phyloP scores from a whole-genome alignment of 2,329 filamentous ascomycete genomes.

The Teratosphaeria pseudoeucalypti region DNA sequence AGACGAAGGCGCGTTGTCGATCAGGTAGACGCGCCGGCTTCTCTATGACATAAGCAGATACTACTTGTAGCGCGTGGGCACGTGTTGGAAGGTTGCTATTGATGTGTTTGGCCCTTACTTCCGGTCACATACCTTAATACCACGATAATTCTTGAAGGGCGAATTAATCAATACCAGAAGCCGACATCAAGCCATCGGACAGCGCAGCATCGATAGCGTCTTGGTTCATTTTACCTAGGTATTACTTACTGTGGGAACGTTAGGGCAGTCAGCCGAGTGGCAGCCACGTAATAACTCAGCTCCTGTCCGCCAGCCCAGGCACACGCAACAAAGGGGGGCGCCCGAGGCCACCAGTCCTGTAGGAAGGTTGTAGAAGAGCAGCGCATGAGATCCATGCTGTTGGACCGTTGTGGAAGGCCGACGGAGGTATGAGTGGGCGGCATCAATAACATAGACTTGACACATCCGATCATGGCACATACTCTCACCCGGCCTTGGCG shows the following conservation, averaged over 20 bases:
- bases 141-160: neutral
- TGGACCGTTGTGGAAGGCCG: neutral
- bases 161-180: neutral
- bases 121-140: neutral
- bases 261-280: neutral
- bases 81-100: neutral
- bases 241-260: no score
- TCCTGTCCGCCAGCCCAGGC: neutral
- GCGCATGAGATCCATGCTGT: neutral
- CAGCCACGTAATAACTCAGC: neutral
- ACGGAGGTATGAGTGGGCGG: neutral
- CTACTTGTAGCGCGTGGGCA: neutral
- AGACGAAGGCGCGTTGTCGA: neutral
- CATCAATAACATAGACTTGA: neutral
- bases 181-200: neutral
- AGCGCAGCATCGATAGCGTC: neutral
- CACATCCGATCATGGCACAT: neutral
- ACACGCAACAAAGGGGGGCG: neutral
- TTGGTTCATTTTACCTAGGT: no score
- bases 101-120: neutral
- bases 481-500: neutral
- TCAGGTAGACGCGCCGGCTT: neutral
- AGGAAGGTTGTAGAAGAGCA: neutral
- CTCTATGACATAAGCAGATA: neutral
- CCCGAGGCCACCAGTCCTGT: neutral